Evolutionary conservation across 2,329 filamentous ascomycete species (phyloP), one percentile per base, ranked within the genome.

Genomic region (Fusarium veterinarium): DNA sequence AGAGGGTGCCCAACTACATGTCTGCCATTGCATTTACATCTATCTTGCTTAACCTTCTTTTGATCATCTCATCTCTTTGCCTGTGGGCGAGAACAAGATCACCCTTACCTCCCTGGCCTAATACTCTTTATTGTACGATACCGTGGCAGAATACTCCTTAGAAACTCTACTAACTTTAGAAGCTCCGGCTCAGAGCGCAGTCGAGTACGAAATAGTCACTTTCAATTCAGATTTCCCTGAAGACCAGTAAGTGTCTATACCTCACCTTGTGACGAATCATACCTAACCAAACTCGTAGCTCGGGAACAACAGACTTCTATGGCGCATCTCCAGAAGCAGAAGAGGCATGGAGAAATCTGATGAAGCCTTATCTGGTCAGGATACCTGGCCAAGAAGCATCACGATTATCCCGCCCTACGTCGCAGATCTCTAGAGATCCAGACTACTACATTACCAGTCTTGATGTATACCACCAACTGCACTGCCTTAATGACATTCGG

Each of bases 391-490:
- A 46, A 35, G 51, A 62, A 31, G 35, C 51, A 40, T 42, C n/a
- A 23, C 3, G 14, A 7, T 10, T 62, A 17, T 58, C 51, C 23
- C 60, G 35, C 13, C 42, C 60, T 19, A 58, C 60, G 20, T 62
- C 60, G 2, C 35, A 58, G 42, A 62, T 62, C 17, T 62, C 42
- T 3, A 33, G 41, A 40, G n/a, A 40, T 16, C 51, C 51, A 25
- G 60, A 48, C 23, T 62, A 40, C n/a, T 62, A 62, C 17, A 58
- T 62, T 8, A 58, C 60, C 17, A 62, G 60, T 14, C 35, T 62
- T 11, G 51, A 62, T n/a, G 51, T 62, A 10, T 62, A 62, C 10
- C 60, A 57, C 17, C 51, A 62, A 46, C 42, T 62, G 0, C 60
- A 62, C 28, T 62, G 60, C 11, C 60, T 58, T 12, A 62, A 48